Conservation (phyloP, 176 grass and related monocot species). For the Carex parvula region DNA sequence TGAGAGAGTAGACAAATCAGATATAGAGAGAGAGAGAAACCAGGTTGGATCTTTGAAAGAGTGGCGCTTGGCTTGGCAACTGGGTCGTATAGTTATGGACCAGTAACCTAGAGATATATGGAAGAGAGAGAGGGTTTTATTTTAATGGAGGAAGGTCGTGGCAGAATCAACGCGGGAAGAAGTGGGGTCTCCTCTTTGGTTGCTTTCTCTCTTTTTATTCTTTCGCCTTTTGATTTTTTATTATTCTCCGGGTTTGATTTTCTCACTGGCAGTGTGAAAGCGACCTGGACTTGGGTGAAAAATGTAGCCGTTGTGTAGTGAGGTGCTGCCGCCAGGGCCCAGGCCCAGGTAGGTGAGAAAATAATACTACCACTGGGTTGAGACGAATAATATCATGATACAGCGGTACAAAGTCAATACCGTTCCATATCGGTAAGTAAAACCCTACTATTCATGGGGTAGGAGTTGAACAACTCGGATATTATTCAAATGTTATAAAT, state of each 20-base stretch:
- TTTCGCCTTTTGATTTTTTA: not conserved
- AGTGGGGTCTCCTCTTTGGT: not conserved
- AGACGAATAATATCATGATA: not conserved
- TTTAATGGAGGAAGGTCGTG: slow-evolving; percentile 20
- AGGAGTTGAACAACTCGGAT: too few relatives aligned
- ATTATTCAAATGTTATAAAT: too few relatives aligned
- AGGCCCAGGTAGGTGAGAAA: not conserved
- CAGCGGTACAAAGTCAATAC: not conserved
- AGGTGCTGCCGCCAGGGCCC: too few relatives aligned
- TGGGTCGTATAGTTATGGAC: not conserved
- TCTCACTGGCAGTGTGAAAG: slow-evolving; percentile 17
- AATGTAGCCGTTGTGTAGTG: slow-evolving; percentile 28
- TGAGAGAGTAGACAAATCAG: not conserved
- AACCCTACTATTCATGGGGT: too few relatives aligned
- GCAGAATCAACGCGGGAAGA: slow-evolving; percentile 38
- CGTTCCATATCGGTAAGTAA: not conserved
- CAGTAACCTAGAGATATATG: slow-evolving; percentile 8
- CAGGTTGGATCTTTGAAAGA: not conserved
- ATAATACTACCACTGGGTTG: not conserved
- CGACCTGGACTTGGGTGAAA: not conserved
- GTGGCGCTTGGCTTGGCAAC: not conserved
- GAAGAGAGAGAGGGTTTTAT: slow-evolving; percentile 1
- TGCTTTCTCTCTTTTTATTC: slow-evolving; percentile 10
- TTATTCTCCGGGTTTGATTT: not conserved
- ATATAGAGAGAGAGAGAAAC: slow-evolving; percentile 2